phyloP scores from a whole-genome alignment of 306 rosid species.

The Malus orientalis region DNA sequence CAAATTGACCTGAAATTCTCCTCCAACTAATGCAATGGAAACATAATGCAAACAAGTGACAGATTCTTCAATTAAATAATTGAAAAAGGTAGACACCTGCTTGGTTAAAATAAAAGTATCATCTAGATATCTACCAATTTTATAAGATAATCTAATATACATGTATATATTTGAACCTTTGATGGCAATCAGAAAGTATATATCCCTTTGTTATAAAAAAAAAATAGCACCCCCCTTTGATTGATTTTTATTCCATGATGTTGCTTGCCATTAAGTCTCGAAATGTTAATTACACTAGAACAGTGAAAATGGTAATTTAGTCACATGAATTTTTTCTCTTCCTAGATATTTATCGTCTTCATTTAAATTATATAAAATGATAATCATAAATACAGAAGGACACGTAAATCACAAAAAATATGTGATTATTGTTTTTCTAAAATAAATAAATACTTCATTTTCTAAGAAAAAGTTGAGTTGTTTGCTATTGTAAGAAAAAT shows the following conservation, averaged over 20 bases:
- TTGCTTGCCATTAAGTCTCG: not conserved
- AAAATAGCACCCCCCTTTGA: not conserved
- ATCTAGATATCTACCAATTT: not conserved
- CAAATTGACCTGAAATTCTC: not conserved
- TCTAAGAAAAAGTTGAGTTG: not conserved
- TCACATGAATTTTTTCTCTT: too few species aligned
- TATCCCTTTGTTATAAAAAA: slow-evolving; percentile 6
- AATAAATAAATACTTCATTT: not conserved
- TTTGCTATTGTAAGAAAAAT: not conserved
- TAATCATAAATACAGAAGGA: not conserved
- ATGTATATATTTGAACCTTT: slow-evolving; percentile 12
- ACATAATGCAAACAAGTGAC: not conserved
- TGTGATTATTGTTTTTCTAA: too few species aligned
- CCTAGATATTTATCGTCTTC: too few species aligned
- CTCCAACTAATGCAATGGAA: not conserved
- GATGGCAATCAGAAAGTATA: slow-evolving; percentile 10
- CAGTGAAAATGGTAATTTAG: too few species aligned
- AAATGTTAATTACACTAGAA: not conserved
- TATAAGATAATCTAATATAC: not conserved
- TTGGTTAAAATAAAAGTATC: slow-evolving; percentile 16
- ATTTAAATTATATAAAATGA: too few species aligned
- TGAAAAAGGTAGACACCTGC: slow-evolving; percentile 25
- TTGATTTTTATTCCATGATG: not conserved
- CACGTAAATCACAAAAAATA: not conserved
- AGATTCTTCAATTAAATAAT: not conserved